These are phyloP conservation scores for Solanum pimpinellifolium DNA, from an alignment of 257 asterid species.

Conservation along the genomic window DNA sequence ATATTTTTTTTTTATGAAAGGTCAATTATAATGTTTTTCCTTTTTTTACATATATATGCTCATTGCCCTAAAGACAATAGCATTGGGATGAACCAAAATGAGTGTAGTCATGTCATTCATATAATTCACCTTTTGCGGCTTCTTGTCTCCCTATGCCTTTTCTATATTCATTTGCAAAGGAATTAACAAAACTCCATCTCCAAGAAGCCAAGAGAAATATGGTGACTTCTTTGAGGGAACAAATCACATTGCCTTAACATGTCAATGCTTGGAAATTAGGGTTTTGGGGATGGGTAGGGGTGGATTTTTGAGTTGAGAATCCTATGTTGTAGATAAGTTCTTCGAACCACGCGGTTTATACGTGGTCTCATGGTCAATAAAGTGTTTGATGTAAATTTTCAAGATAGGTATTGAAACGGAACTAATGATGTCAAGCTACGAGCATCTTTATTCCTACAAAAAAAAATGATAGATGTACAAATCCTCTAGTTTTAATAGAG, in stretches of 20 bases:
- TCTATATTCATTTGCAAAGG: background rate
- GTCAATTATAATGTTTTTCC: background rate
- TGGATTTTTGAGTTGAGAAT: slow-evolving; percentile 9
- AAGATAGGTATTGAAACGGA: background rate
- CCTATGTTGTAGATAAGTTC: slow-evolving; percentile 29
- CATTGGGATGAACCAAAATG: slow-evolving; percentile 15
- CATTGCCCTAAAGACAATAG: slow-evolving; percentile 28
- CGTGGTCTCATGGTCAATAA: background rate
- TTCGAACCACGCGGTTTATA: background rate
- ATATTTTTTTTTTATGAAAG: no score
- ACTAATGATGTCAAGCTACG: no score
- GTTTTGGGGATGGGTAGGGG: background rate
- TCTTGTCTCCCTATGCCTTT: background rate
- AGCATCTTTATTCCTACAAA: no score
- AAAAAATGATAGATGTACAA: no score
- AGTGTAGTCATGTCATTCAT: slow-evolving; percentile 21
- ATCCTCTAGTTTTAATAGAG: background rate
- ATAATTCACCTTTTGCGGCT: background rate
- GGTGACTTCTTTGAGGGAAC: slow-evolving; percentile 21
- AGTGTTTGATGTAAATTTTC: background rate
- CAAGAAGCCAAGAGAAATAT: slow-evolving; percentile 27
- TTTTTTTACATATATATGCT: background rate
- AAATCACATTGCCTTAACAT: slow-evolving; percentile 9
- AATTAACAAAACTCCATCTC: slow-evolving; percentile 37
- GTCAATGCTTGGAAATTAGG: background rate